Evolutionary conservation across 768 basidiomycete genomes (phyloP).

Genomic region (Mrakia gelida): DNA sequence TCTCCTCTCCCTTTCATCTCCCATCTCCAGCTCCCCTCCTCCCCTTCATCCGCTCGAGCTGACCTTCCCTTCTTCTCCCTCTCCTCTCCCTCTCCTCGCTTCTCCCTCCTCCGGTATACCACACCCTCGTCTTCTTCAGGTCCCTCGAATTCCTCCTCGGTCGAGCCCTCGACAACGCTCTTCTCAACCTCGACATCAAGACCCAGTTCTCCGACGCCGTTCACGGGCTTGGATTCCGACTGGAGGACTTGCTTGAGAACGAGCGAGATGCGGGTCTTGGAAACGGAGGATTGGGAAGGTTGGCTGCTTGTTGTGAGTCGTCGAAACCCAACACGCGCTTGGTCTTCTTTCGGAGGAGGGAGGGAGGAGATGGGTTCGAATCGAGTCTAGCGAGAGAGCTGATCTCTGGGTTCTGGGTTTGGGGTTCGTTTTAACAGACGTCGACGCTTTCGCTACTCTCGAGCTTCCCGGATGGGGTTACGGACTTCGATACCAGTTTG

Average conservation of each 20-base stretch:
- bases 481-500: slow-evolving; percentile 81
- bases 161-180: slow-evolving; percentile 56
- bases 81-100: background rate
- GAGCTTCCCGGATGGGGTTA: slow-evolving; percentile 95
- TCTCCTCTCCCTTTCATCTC: background rate
- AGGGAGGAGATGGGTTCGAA: too few species aligned
- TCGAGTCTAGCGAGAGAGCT: too few species aligned
- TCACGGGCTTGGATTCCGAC: slow-evolving; percentile 68
- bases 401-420: too few species aligned
- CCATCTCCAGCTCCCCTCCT: background rate
- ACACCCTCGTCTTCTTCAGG: too few species aligned
- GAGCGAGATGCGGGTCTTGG: slow-evolving; percentile 94
- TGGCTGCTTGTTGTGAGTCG: slow-evolving; percentile 74
- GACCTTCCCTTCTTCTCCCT: background rate
- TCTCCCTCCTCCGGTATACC: background rate
- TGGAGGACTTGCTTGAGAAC: slow-evolving; percentile 50
- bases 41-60: background rate
- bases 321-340: too few species aligned
- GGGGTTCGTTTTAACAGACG: slow-evolving; percentile 41
- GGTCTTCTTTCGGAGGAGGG: too few species aligned
- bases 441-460: slow-evolving; percentile 80
- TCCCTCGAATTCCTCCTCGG: slow-evolving; percentile 38
- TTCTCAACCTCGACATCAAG: slow-evolving; percentile 85
- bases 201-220: slow-evolving; percentile 65
- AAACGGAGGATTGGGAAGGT: slow-evolving; percentile 69